Base-by-base conservation (phyloP, 768 basidiomycete species). In the Clavaria fumosa region DNA sequence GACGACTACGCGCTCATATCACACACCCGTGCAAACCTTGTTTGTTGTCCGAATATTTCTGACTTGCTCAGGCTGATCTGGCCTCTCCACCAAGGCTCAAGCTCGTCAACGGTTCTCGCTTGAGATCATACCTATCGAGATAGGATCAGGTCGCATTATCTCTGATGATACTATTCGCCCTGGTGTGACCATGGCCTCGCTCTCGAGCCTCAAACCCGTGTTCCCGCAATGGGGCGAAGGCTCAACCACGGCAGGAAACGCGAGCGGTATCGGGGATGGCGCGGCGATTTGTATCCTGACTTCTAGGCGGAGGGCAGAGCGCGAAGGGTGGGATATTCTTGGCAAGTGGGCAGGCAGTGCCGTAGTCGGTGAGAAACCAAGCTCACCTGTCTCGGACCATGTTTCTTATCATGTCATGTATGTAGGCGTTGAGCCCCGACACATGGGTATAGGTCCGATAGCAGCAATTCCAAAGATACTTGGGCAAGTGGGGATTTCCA, bases 221-320 rank as follows among this genome's bases (percentile, higher is more conserved):
- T 99, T 97, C 56, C 75, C 78, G 6, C 64, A 78, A 17, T 85
- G 84, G 79, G 81, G 76, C 14, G 56, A 67, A 21, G 54, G 67
- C 3, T 65, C 71, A 2, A 83, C 79, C 0, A 86, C 84, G 1
- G 84, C 81, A 15, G 85, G 84, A 4, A 89, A 89, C 50, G 79
- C 85, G 0, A 85, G 83, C 43, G 83, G 83, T 7, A 64, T 96
- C 11, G 90, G 91, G 2, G 93, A 99, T 51, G 93, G 95, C 26
- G 93, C 88, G 10, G 90, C 83, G 1, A 53, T 90, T 9, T 76
- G 79, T 39, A 67, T 95, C 33, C 56, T 95, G 44, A 84, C 83
- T 2, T 78, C 83, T n/a, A 65, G 90, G 32, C 70, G 68, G 40
- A 67, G 71, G 34, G 90, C 90, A 2, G 67, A 79, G 55, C 63